Evolutionary conservation across 1,284 basidiomycete genomes (phyloP).

Genomic region (Trichosporon sp.): DNA sequence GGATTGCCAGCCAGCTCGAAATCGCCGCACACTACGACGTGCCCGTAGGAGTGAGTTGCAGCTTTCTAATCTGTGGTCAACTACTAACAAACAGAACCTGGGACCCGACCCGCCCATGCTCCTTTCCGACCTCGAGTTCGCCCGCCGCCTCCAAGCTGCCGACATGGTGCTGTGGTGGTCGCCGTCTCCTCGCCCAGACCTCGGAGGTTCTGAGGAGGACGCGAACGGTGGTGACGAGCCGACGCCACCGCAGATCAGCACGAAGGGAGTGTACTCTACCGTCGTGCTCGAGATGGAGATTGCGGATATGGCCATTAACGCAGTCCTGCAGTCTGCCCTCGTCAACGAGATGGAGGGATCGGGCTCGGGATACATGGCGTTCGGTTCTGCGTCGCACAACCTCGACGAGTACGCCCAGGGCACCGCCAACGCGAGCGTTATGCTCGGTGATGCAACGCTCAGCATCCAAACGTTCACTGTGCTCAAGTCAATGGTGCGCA

Average conservation of each 20-base stretch:
- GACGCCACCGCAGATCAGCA: conserved; percentile 81
- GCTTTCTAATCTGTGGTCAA: not conserved
- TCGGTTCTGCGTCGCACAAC: conserved; percentile 88
- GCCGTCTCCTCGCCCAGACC: conserved; percentile 80
- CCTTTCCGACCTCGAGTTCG: conserved; percentile 88
- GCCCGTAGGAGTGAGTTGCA: conserved; percentile 67
- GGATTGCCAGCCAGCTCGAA: conserved; percentile 78
- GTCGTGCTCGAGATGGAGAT: conserved; percentile 90
- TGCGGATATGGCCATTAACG: conserved; percentile 89
- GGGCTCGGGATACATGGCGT: conserved; percentile 81
- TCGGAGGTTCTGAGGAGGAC: conserved; percentile 92
- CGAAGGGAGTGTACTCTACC: conserved; percentile 86
- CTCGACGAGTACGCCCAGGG: conserved; percentile 86
- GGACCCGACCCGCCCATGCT: conserved; percentile 85
- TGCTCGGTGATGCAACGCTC: conserved; percentile 88
- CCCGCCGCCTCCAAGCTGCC: conserved; percentile 78
- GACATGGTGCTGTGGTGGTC: conserved; percentile 99
- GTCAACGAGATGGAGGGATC: conserved; percentile 66
- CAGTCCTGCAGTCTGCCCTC: conserved; percentile 83
- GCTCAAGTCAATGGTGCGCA: conserved; percentile 84
- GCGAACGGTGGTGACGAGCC: conserved; percentile 73
- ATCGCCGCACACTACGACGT: conserved; percentile 90
- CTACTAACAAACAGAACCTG: conserved; percentile 64
- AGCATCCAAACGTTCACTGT: conserved; percentile 85
- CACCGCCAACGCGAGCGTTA: conserved; percentile 69